Percentiles rank a stretch among this genome's conserved stretches.
Evolutionary conservation across 768 basidiomycete genomes (phyloP).

Genomic region (Termitomyces eurrhizus): DNA sequence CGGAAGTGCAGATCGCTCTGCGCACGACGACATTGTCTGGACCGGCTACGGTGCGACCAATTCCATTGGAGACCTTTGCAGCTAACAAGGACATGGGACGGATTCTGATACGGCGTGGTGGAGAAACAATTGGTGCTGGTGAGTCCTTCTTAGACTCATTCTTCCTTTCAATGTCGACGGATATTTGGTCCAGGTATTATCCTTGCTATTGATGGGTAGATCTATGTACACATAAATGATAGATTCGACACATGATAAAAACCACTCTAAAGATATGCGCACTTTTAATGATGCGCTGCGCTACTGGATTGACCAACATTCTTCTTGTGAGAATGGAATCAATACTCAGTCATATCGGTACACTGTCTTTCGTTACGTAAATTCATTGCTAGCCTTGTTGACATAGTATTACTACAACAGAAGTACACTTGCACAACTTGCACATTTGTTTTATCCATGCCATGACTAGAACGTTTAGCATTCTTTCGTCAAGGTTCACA

Average conservation of each 20-base stretch:
- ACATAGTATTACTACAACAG: not conserved
- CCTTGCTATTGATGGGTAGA: conserved; percentile 1
- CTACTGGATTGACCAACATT: not conserved
- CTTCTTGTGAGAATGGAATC: not conserved
- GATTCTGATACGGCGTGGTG: conserved; percentile 79
- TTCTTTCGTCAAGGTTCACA: not conserved
- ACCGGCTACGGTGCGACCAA: conserved; percentile 43
- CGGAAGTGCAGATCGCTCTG: conserved; percentile 80
- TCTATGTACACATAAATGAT: not conserved
- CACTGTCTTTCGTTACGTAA: not conserved
- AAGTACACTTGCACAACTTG: not conserved
- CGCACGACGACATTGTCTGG: conserved; percentile 53
- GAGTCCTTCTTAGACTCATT: conserved; percentile 11
- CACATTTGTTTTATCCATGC: not conserved
- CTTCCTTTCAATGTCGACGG: not conserved
- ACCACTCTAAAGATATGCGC: not conserved
- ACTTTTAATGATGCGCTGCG: too few species aligned
- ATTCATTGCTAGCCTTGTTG: too few species aligned
- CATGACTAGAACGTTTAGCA: not conserved
- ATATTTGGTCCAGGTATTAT: not conserved
- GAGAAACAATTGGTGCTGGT: conserved; percentile 96
- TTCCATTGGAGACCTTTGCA: conserved; percentile 85
- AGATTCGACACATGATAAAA: not conserved
- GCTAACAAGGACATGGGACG: conserved; percentile 96
- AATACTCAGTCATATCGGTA: not conserved